Conservation (phyloP, 306 rosid species). For the Cucurbita maxima region DNA sequence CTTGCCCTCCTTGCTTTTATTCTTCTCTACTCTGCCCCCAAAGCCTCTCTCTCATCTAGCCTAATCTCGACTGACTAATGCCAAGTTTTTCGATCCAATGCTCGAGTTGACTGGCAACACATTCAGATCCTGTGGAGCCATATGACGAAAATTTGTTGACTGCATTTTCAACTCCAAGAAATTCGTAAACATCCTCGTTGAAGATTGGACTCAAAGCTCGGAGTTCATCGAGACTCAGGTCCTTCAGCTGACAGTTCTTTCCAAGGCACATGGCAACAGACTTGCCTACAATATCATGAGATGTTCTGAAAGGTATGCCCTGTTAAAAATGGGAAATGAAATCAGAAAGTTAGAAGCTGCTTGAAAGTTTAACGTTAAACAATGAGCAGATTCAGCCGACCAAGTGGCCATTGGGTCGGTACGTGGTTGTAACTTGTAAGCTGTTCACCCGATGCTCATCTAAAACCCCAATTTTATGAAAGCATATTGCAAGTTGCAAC, state of each 20-base stretch:
- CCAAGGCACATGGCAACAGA: constrained; percentile 60
- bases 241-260: constrained; percentile 55
- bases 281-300: constrained; percentile 87
- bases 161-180: constrained; percentile 75
- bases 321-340: constrained; percentile 14
- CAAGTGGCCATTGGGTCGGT: not conserved
- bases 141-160: constrained; percentile 66
- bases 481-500: not conserved
- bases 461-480: not conserved
- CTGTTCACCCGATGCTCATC: not conserved
- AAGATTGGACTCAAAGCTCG: constrained; percentile 37
- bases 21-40: not conserved
- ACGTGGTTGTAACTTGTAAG: not conserved
- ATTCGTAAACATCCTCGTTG: constrained; percentile 63
- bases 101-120: constrained; percentile 61
- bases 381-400: too few relatives aligned
- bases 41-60: not conserved
- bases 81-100: constrained; percentile 53
- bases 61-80: constrained; percentile 10
- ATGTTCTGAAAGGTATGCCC: constrained; percentile 89
- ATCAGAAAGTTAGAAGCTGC: not conserved
- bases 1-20: not conserved
- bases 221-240: constrained; percentile 58
- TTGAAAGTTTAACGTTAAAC: not conserved
- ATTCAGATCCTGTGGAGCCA: constrained; percentile 82